These are phyloP conservation scores for Cyberlindnera euphorbiae DNA, from an alignment of 805 yeast species.

Conservation along the genomic window DNA sequence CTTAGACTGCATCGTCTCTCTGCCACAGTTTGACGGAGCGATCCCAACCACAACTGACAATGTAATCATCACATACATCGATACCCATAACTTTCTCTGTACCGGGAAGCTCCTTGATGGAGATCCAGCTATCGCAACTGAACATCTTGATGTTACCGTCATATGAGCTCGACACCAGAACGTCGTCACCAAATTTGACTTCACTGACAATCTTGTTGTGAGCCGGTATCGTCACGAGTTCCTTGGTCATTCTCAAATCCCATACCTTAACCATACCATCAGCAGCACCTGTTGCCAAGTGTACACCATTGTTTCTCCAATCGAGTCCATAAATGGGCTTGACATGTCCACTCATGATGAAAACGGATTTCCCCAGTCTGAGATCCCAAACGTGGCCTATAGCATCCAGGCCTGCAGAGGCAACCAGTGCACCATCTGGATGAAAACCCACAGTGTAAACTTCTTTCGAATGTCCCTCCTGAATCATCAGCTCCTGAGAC, in stretches of 20 bases:
- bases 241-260: slow-evolving; percentile 65
- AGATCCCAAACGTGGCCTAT: slow-evolving; percentile 79
- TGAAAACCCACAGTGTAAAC: slow-evolving; percentile 61
- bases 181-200: slow-evolving; percentile 41
- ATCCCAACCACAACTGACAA: slow-evolving; percentile 28
- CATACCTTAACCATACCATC: slow-evolving; percentile 79
- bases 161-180: slow-evolving; percentile 59
- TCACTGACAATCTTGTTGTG: slow-evolving; percentile 72
- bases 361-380: slow-evolving; percentile 64
- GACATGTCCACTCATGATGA: slow-evolving; percentile 60
- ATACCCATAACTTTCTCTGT: slow-evolving; percentile 70
- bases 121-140: slow-evolving; percentile 69
- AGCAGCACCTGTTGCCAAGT: slow-evolving; percentile 77
- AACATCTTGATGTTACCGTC: slow-evolving; percentile 64
- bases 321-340: slow-evolving; percentile 65
- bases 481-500: slow-evolving; percentile 49
- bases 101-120: slow-evolving; percentile 45
- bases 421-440: slow-evolving; percentile 70
- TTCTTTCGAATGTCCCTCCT: slow-evolving; percentile 83
- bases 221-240: slow-evolving; percentile 53
- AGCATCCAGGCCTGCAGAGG: slow-evolving; percentile 78
- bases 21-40: slow-evolving; percentile 41
- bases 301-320: slow-evolving; percentile 74
- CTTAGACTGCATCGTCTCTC: slow-evolving; percentile 7
- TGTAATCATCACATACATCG: slow-evolving; percentile 44